Evolutionary conservation across 345 rosid species (phyloP).

Genomic region (Murraya paniculata): DNA sequence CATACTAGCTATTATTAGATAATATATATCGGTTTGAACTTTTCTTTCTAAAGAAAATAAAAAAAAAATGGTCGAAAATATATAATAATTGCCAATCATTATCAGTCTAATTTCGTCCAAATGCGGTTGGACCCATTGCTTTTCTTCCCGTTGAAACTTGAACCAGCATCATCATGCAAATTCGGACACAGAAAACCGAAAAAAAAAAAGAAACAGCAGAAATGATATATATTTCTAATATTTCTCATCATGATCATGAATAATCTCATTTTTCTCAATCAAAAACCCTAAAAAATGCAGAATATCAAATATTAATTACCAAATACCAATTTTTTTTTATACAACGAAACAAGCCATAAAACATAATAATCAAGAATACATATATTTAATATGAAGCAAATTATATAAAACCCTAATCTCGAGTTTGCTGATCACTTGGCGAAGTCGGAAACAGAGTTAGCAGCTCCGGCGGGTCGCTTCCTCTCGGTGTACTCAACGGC

Average conservation of each 20-base stretch:
- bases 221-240: no score
- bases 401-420: constrained; percentile 15
- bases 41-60: background rate
- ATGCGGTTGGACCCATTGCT: constrained; percentile 7
- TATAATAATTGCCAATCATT: constrained; percentile 25
- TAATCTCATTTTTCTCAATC: background rate
- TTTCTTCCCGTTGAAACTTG: constrained; percentile 5
- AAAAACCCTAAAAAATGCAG: background rate
- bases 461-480: constrained; percentile 29
- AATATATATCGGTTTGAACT: background rate
- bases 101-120: constrained; percentile 20
- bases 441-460: constrained; percentile 34
- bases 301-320: background rate
- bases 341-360: constrained; percentile 2
- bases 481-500: constrained; percentile 26
- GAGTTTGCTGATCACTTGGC: constrained; percentile 8
- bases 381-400: background rate
- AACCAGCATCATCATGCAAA: background rate
- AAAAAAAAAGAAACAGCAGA: no score
- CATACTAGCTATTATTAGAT: no score
- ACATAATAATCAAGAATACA: background rate
- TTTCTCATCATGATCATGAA: background rate
- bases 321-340: background rate
- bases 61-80: background rate
- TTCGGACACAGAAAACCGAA: no score